Conservation (phyloP, 2,329 filamentous ascomycete genomes). For the Pseudofabraea citricarpa region DNA sequence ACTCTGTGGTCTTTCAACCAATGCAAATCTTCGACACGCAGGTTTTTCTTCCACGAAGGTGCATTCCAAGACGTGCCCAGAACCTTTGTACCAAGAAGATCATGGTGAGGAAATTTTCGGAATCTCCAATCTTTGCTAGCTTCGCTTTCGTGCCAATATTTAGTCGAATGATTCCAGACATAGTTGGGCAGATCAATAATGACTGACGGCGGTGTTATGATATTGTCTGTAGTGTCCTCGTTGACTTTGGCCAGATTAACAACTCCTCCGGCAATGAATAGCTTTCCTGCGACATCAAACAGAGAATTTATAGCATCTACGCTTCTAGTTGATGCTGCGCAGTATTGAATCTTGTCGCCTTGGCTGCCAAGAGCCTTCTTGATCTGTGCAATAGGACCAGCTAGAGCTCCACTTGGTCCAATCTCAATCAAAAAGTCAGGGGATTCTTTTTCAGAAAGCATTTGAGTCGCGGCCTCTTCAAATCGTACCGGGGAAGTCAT, state of each 20-base stretch:
- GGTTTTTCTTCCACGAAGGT: slow-evolving; percentile 8
- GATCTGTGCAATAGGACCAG: slow-evolving; percentile 22
- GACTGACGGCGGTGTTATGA: slow-evolving; percentile 17
- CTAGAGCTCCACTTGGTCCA: slow-evolving; percentile 28
- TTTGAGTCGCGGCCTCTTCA: not conserved
- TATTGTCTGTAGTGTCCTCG: slow-evolving; percentile 25
- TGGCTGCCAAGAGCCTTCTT: slow-evolving; percentile 5
- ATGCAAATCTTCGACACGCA: slow-evolving; percentile 31
- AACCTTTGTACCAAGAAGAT: slow-evolving; percentile 29
- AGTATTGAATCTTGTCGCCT: slow-evolving; percentile 1
- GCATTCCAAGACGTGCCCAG: slow-evolving; percentile 15
- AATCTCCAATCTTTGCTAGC: slow-evolving; percentile 41
- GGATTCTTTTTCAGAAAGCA: not conserved
- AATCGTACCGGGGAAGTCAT: slow-evolving; percentile 4
- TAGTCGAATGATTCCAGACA: slow-evolving; percentile 41
- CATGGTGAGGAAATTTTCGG: slow-evolving; percentile 23
- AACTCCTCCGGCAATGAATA: not conserved
- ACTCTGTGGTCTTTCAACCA: slow-evolving; percentile 38
- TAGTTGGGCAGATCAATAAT: slow-evolving; percentile 33
- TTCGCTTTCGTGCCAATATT: slow-evolving; percentile 48
- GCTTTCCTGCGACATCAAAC: slow-evolving; percentile 1
- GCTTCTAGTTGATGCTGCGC: slow-evolving; percentile 12
- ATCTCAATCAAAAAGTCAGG: slow-evolving; percentile 20
- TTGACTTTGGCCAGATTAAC: slow-evolving; percentile 32
- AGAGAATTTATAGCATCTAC: not conserved